These are phyloP conservation scores for Fusarium oligoseptatum DNA, from an alignment of 2,329 filamentous ascomycete species.

Conservation along the genomic window DNA sequence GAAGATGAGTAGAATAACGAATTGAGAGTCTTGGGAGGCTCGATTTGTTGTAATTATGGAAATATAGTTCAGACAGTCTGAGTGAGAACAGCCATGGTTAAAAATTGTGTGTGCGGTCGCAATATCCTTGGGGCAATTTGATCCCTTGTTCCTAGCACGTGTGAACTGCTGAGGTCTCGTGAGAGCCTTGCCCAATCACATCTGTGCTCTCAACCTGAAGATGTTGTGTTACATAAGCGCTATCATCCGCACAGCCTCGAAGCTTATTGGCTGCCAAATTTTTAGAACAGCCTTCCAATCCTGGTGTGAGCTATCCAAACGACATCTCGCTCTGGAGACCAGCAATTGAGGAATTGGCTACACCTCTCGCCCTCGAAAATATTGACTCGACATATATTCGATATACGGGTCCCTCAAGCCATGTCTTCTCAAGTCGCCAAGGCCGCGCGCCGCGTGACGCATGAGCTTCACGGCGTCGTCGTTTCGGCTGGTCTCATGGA, in stretches of 20 bases:
- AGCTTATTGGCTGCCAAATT: conserved; percentile 41
- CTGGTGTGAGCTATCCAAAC: conserved; percentile 13
- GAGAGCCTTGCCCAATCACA: conserved; percentile 27
- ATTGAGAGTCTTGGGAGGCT: neutral
- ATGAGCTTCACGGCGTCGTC: conserved; percentile 76
- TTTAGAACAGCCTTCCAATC: conserved; percentile 35
- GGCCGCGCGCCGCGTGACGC: conserved; percentile 60
- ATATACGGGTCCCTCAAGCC: neutral
- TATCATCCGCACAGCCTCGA: neutral
- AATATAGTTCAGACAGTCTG: neutral
- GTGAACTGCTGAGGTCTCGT: conserved; percentile 24
- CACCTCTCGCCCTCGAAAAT: conserved; percentile 10
- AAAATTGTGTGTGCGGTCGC: neutral
- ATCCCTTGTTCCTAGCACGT: neutral
- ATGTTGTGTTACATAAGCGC: conserved; percentile 38
- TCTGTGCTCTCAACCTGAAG: no score
- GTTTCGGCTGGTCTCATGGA: conserved; percentile 83
- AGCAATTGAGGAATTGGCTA: conserved; percentile 28
- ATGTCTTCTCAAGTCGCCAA: conserved; percentile 58
- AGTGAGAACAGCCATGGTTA: neutral
- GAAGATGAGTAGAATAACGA: neutral
- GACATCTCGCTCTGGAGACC: conserved; percentile 16
- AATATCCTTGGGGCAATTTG: neutral
- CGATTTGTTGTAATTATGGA: neutral
- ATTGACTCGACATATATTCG: neutral